phyloP scores from a whole-genome alignment of 2,329 filamentous ascomycete genomes.

The Fusarium floridanum region DNA sequence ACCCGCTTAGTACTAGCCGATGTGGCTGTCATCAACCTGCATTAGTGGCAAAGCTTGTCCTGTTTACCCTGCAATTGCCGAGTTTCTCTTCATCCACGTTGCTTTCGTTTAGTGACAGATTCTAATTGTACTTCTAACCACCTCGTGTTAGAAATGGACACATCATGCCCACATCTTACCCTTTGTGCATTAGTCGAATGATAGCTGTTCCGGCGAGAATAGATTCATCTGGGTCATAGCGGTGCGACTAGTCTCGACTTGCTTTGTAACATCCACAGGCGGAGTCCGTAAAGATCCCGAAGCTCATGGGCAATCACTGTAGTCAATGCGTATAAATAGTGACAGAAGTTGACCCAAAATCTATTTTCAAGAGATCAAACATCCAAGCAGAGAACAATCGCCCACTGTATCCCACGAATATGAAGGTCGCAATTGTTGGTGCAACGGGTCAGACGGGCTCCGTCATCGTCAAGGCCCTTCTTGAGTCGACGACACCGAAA shows the following conservation, averaged over 20 bases:
- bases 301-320: not conserved
- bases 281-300: not conserved
- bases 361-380: not conserved
- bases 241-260: not conserved
- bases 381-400: not conserved
- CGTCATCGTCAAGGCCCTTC: not conserved
- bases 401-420: not conserved
- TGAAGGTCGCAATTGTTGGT: not conserved
- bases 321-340: not conserved
- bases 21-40: not conserved
- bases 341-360: not conserved
- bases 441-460: not conserved
- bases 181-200: not conserved
- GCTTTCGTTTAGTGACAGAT: not conserved
- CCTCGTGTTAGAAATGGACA: not conserved
- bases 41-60: not conserved
- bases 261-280: not conserved
- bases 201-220: not conserved
- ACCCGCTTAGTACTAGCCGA: not conserved
- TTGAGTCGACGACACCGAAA: not conserved
- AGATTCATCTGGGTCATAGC: not conserved
- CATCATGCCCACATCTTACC: rapidly evolving
- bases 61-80: not conserved
- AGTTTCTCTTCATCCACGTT: not conserved
- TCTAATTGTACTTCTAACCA: not conserved